Evolutionary conservation across 2,329 filamentous ascomycete species (phyloP), one percentile per base, ranked within the genome.

Genomic region (Neocatenulostroma microsporum): DNA sequence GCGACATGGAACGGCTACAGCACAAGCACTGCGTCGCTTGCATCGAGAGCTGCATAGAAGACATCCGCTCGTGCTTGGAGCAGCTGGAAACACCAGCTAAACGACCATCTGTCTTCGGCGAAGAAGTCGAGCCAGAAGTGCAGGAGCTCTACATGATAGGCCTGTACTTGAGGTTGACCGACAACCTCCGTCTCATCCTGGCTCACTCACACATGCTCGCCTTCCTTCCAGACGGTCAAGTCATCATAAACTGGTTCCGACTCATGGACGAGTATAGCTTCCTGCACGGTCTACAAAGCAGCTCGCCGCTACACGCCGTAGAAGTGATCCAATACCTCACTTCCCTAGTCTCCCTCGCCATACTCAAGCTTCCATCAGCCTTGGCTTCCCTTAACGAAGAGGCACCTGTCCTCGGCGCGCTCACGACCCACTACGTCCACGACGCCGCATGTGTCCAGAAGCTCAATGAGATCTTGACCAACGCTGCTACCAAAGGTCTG

Each of bases 171-270:
- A 85, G 94, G 58, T 72, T 82, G 28, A 68, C 82, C 25, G 82
- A 91, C 54, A 72, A 45, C 2, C 24, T 60, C 25, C 72, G 34
- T 58, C 67, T 24, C 63, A 68, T 30, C 73, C 84, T 49, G 68
- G 77, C 10, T 67, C 76, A 12, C 69, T 74, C 13, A 9, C 49
- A 50, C 24, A 31, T 43, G 8, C 37, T 47, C 20, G 37, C 50
- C n/a, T 31, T 15, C 5, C 39, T 49, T 12, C 40, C 49, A 2
- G 37, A 42, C n/a, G 32, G 47, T 4, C 64, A 71, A 11, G 60
- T 78, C 5, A 68, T 87, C 13, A 64, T 75, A 25, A 69, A 74
- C 45, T 94, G 86, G 86, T 86, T 88, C 50, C 64, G 71, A n/a
- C 63, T 88, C 33, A 79, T 88, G 69, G 67, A 73, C 27, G 67